Evolutionary conservation across 148 eudicot species (phyloP), one percentile per base, ranked within the genome.

Genomic region (Vaccinium darrowii): DNA sequence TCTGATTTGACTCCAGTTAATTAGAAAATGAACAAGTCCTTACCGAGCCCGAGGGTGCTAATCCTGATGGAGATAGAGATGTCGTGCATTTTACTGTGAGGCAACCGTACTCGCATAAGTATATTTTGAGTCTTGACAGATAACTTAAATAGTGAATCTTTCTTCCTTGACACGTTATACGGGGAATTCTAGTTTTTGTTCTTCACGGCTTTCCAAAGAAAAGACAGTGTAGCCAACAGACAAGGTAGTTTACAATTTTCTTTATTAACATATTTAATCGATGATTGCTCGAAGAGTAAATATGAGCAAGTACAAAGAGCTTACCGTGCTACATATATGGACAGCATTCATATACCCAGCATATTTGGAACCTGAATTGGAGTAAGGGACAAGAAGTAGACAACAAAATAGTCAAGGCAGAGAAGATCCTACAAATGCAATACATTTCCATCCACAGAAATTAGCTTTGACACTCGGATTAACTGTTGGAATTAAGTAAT

Each of bases 251-350:
- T n/a, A 63, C 1, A 63, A 8, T 63, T 7, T 75, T 47, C 25
- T 36, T 36, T 36, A 36, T 36, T 36, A 36, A 39, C 19, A 30
- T 36, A 36, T 4, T 36, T 2, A 36, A 36, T 57, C 67, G n/a
- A n/a, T 36, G 19, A 39, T 78, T 74, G n/a, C 50, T 63, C 15
- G 58, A 56, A 80, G 16, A 13, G 43, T 14, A 58, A 23, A 27
- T 27, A 8, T 23, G 77, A 81, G 78, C 33, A 60, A 75, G 79
- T 82, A 51, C 78, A 25, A 58, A 67, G 25, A 82, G 83, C 95
- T 93, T 82, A 95, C 98, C 90, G 98, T 91, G 91, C 98, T 96
- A 90, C 95, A 96, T 73, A 96, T 86, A 82, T 96, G 98, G 86
- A 94, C 95, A 23, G 98, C 88, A 82, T 91, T 92, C 67, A 96